Evolutionary conservation across 2,329 filamentous ascomycete species (phyloP).

Genomic region (Raffaelea albimanens): DNA sequence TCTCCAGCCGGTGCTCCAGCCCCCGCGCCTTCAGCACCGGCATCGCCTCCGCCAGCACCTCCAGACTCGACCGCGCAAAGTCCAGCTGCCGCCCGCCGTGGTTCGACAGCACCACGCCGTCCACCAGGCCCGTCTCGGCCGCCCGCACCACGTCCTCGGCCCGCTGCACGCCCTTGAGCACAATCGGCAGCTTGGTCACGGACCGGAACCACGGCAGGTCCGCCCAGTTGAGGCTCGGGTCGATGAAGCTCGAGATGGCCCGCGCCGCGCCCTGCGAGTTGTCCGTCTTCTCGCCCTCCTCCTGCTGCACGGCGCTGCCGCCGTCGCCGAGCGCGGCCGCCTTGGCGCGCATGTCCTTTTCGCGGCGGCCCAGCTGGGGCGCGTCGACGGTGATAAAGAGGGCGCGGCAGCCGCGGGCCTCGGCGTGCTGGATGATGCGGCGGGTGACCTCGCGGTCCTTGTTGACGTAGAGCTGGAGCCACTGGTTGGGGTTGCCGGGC

Average conservation of each 20-base stretch:
- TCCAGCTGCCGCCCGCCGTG: conserved; percentile 94
- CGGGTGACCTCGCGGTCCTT: conserved; percentile 86
- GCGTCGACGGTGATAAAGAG: conserved; percentile 98
- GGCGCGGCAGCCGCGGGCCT: conserved; percentile 82
- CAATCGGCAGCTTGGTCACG: conserved; percentile 89
- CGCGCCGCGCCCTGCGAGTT: conserved; percentile 85
- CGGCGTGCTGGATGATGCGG: conserved; percentile 84
- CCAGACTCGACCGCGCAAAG: conserved; percentile 78
- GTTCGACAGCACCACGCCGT: conserved; percentile 90
- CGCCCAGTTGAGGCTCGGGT: conserved; percentile 85
- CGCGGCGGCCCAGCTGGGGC: conserved; percentile 83
- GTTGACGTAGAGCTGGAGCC: conserved; percentile 97
- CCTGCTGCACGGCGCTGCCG: conserved; percentile 74
- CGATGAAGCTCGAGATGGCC: conserved; percentile 94
- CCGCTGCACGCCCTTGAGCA: conserved; percentile 92
- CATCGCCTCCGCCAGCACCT: conserved; percentile 90
- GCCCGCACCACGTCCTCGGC: conserved; percentile 90
- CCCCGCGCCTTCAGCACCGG: conserved; percentile 68
- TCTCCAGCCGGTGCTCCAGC: conserved; percentile 67
- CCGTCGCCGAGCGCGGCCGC: conserved; percentile 56
- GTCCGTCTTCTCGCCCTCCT: conserved; percentile 67
- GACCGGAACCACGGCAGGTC: conserved; percentile 88
- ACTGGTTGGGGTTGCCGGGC: conserved; percentile 71
- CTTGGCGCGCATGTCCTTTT: conserved; percentile 97
- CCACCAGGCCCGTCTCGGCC: conserved; percentile 62